Percentiles rank a stretch among this genome's conserved stretches.
These are phyloP conservation scores for Clonostachys solani DNA, from an alignment of 2,329 filamentous ascomycete genomes.

Conservation along the genomic window DNA sequence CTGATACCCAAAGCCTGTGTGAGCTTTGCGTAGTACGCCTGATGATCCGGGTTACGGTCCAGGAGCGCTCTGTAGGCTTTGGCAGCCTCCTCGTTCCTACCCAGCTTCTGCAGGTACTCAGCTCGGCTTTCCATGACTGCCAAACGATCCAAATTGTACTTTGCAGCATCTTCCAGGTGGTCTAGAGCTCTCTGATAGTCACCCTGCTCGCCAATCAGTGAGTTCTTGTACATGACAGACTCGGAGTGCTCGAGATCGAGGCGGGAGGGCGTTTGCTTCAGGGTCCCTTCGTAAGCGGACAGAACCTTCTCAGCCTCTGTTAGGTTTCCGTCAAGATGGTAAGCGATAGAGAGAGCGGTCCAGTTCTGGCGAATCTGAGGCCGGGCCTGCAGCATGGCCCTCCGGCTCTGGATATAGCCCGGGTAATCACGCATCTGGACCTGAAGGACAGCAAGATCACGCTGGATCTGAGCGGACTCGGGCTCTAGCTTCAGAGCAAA, in stretches of 20 bases:
- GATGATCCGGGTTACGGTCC: conserved; percentile 83
- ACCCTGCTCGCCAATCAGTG: conserved; percentile 85
- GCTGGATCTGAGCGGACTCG: conserved; percentile 89
- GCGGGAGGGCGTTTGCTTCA: conserved; percentile 75
- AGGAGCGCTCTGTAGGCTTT: conserved; percentile 77
- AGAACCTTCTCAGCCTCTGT: conserved; percentile 85
- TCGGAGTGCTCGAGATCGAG: conserved; percentile 90
- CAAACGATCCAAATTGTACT: conserved; percentile 76
- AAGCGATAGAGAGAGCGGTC: conserved; percentile 93
- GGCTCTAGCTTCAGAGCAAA: conserved; percentile 91
- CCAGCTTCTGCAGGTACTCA: conserved; percentile 76
- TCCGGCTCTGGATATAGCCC: conserved; percentile 87
- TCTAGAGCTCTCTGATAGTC: conserved; percentile 79
- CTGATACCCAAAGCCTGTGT: conserved; percentile 62
- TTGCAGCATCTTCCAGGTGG: conserved; percentile 75
- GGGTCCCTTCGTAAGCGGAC: conserved; percentile 86
- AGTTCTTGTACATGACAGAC: conserved; percentile 91
- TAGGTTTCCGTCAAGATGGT: conserved; percentile 85
- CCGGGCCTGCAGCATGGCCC: conserved; percentile 79
- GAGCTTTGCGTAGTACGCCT: conserved; percentile 79
- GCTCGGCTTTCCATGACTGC: conserved; percentile 83
- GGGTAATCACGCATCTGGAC: conserved; percentile 95
- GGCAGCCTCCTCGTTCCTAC: conserved; percentile 70
- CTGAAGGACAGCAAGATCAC: conserved; percentile 89
- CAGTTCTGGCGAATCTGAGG: conserved; percentile 86